Percentiles rank a stretch among this genome's conserved stretches.
These are phyloP conservation scores for Stemphylium vesicarium DNA, from an alignment of 2,329 filamentous ascomycete species.

Conservation along the genomic window DNA sequence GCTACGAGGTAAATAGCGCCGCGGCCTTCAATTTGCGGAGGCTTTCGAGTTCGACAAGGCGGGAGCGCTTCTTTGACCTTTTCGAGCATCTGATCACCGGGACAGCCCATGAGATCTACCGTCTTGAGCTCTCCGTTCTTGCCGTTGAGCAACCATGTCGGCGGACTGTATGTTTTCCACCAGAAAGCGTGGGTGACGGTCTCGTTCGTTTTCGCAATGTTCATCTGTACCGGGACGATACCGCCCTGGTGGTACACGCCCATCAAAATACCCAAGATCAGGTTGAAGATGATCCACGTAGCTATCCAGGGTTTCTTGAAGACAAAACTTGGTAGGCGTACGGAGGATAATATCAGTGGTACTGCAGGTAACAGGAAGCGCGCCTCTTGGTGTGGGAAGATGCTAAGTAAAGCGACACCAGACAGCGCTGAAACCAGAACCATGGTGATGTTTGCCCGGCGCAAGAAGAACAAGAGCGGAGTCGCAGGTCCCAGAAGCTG, in stretches of 20 bases:
- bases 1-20: slow-evolving; percentile 68
- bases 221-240: slow-evolving; percentile 76
- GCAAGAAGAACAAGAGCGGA: slow-evolving; percentile 58
- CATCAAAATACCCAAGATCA: slow-evolving; percentile 72
- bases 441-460: slow-evolving; percentile 57
- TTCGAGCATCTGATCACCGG: slow-evolving; percentile 65
- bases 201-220: slow-evolving; percentile 70
- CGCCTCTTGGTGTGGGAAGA: slow-evolving; percentile 81
- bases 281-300: slow-evolving; percentile 73
- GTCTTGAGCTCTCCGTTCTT: slow-evolving; percentile 76
- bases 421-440: slow-evolving; percentile 76
- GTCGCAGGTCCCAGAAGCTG: slow-evolving; percentile 60
- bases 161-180: slow-evolving; percentile 88
- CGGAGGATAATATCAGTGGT: slow-evolving; percentile 76
- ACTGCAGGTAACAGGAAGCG: slow-evolving; percentile 78
- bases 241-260: slow-evolving; percentile 84
- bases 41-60: slow-evolving; percentile 36
- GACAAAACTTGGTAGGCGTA: slow-evolving; percentile 68
- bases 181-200: slow-evolving; percentile 73
- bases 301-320: slow-evolving; percentile 58
- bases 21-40: slow-evolving; percentile 56
- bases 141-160: slow-evolving; percentile 78
- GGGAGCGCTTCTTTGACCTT: slow-evolving; percentile 66
- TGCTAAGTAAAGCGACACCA: slow-evolving; percentile 72
- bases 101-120: slow-evolving; percentile 75